Evolutionary conservation across 2,329 filamentous ascomycete species (phyloP).

Genomic region (Xylariaceae sp.): DNA sequence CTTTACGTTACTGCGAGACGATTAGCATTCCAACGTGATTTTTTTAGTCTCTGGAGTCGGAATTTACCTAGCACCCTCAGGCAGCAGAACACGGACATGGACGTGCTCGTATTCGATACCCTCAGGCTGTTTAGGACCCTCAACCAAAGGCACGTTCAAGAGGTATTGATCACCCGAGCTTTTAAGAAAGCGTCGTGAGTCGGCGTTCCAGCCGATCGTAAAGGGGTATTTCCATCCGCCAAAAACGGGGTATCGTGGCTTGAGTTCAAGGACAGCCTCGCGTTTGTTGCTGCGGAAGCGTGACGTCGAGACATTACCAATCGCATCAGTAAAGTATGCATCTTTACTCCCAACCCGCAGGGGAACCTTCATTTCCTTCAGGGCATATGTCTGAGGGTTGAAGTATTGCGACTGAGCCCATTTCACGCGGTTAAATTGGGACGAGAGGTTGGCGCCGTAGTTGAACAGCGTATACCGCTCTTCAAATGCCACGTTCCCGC

Average conservation of each 20-base stretch:
- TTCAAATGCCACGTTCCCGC: conserved; percentile 91
- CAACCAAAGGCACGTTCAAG: conserved; percentile 86
- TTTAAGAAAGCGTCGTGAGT: conserved; percentile 70
- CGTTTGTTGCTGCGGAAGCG: conserved; percentile 73
- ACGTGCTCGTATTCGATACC: conserved; percentile 83
- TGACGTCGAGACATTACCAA: conserved; percentile 95
- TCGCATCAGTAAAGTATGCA: conserved; percentile 91
- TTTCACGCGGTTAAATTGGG: conserved; percentile 71
- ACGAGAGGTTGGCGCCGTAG: conserved; percentile 72
- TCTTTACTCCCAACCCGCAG: conserved; percentile 76
- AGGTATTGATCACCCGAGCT: conserved; percentile 67
- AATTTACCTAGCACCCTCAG: conserved; percentile 81
- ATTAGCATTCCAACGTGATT: conserved; percentile 30
- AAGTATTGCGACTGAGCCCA: conserved; percentile 72
- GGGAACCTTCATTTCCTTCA: conserved; percentile 78
- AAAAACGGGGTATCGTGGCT: conserved; percentile 93
- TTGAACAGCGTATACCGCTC: conserved; percentile 89
- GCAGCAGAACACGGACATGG: conserved; percentile 76
- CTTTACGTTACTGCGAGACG: conserved; percentile 67
- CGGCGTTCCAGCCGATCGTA: conserved; percentile 91
- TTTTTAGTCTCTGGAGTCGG: conserved; percentile 7
- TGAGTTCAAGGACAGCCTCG: conserved; percentile 81
- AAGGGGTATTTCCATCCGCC: conserved; percentile 99
- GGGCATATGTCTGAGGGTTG: conserved; percentile 69
- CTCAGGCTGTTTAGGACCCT: conserved; percentile 82